These are phyloP conservation scores for Alternaria dauci DNA, from an alignment of 2,329 filamentous ascomycete species.

Conservation along the genomic window DNA sequence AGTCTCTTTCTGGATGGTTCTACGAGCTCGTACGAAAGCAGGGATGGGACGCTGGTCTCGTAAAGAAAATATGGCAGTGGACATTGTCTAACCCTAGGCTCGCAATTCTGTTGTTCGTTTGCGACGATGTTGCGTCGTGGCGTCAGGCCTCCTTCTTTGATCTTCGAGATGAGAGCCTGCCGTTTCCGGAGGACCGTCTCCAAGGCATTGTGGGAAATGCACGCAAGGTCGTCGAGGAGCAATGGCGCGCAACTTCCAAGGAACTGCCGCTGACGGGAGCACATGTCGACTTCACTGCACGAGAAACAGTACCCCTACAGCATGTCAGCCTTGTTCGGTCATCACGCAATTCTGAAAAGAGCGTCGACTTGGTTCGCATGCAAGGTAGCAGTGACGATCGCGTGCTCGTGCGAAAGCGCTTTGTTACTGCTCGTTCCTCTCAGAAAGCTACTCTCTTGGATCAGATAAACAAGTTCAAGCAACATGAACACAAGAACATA, in stretches of 20 bases:
- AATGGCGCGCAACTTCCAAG: slow-evolving; percentile 53
- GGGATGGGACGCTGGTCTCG: slow-evolving; percentile 44
- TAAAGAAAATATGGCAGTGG: slow-evolving; percentile 53
- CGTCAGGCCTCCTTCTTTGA: slow-evolving; percentile 50
- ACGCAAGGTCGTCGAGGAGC: slow-evolving; percentile 49
- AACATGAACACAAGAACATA: slow-evolving; percentile 52
- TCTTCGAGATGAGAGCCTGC: slow-evolving; percentile 49
- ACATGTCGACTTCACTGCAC: slow-evolving; percentile 49
- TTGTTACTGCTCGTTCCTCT: slow-evolving; percentile 45
- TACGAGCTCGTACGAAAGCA: slow-evolving; percentile 48
- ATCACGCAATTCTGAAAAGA: slow-evolving; percentile 47
- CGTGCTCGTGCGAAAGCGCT: slow-evolving; percentile 49
- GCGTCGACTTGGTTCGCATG: slow-evolving; percentile 48
- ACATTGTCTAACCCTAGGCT: slow-evolving; percentile 50
- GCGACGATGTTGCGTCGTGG: slow-evolving; percentile 52
- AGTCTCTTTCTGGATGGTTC: slow-evolving; percentile 49
- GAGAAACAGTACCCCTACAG: slow-evolving; percentile 50
- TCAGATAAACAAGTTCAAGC: slow-evolving; percentile 50
- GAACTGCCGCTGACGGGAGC: slow-evolving; percentile 49
- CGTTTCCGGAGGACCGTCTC: slow-evolving; percentile 49
- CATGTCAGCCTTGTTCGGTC: slow-evolving; percentile 43
- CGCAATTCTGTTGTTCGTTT: slow-evolving; percentile 50
- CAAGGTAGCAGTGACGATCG: slow-evolving; percentile 46
- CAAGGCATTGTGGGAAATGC: slow-evolving; percentile 51
- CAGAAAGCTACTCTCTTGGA: slow-evolving; percentile 48